These are phyloP conservation scores for Talaromyces islandicus DNA, from an alignment of 2,329 filamentous ascomycete genomes.

Conservation along the genomic window DNA sequence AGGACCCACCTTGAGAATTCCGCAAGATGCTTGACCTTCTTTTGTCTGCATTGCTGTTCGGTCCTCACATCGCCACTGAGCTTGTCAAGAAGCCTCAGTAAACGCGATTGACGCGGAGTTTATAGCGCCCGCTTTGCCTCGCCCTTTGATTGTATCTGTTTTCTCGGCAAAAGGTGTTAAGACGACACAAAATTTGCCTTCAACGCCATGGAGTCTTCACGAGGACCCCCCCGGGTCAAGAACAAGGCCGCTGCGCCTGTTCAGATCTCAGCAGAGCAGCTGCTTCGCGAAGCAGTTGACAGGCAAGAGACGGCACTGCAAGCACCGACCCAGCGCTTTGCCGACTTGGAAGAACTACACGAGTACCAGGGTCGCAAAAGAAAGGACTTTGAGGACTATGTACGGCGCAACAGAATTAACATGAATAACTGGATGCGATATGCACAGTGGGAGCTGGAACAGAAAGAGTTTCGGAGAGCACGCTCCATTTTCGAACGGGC, in stretches of 20 bases:
- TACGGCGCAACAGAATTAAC: slow-evolving; percentile 86
- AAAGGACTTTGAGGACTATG: slow-evolving; percentile 97
- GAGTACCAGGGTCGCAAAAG: slow-evolving; percentile 95
- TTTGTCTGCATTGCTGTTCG: background rate
- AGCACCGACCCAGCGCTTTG: slow-evolving; percentile 89
- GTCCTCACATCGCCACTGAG: background rate
- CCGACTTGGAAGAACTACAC: slow-evolving; percentile 94
- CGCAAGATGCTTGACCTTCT: background rate
- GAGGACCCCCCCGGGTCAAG: slow-evolving; percentile 92
- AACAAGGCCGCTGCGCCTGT: slow-evolving; percentile 92
- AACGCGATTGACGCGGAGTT: background rate
- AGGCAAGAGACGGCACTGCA: slow-evolving; percentile 84
- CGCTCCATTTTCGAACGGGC: slow-evolving; percentile 92
- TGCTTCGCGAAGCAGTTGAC: slow-evolving; percentile 94
- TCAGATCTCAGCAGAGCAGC: slow-evolving; percentile 94
- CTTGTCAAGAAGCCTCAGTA: background rate
- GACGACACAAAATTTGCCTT: background rate
- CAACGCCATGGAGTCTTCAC: slow-evolving; percentile 73
- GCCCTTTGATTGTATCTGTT: background rate
- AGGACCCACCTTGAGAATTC: background rate
- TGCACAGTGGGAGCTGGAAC: slow-evolving; percentile 93
- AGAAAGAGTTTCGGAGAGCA: slow-evolving; percentile 92
- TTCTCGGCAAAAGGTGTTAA: background rate
- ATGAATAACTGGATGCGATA: slow-evolving; percentile 99
- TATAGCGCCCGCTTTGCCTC: background rate